These are phyloP conservation scores for Thoreauomyces humboldtii DNA, from an alignment of 192 early-diverging fungal species.

Conservation along the genomic window DNA sequence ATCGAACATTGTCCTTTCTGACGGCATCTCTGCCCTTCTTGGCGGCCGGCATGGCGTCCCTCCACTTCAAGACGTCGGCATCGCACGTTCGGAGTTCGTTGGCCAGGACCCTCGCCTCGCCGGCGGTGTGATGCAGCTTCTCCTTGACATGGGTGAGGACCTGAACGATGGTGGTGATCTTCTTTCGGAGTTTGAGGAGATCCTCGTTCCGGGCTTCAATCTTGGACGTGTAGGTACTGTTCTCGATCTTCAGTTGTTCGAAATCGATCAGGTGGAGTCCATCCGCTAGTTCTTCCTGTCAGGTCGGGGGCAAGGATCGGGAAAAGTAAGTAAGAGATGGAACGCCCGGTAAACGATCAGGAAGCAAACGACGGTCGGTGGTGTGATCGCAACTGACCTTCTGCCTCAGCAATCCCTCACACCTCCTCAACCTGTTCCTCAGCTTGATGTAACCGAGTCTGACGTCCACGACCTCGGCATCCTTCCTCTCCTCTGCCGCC, in stretches of 20 bases:
- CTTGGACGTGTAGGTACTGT: constrained; percentile 65
- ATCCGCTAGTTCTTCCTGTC: constrained; percentile 60
- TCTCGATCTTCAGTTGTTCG: constrained; percentile 67
- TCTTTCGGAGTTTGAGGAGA: constrained; percentile 58
- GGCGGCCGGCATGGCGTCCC: constrained; percentile 46
- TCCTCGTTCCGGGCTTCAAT: constrained; percentile 65
- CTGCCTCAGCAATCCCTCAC: constrained; percentile 53
- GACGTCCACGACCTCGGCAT: constrained; percentile 54
- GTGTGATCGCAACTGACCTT: no score
- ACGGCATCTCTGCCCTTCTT: constrained; percentile 47
- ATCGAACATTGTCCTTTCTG: constrained; percentile 33
- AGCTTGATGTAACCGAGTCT: constrained; percentile 61
- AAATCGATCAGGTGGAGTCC: constrained; percentile 65
- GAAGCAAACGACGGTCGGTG: no score
- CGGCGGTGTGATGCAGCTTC: constrained; percentile 37
- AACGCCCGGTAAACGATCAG: no score
- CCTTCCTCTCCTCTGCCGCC: constrained; percentile 50
- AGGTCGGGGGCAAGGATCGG: no score
- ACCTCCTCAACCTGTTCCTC: constrained; percentile 51
- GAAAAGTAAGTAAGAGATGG: no score
- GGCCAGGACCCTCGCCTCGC: neutral
- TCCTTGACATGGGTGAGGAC: constrained; percentile 65
- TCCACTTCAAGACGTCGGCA: constrained; percentile 39
- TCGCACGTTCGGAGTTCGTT: constrained; percentile 36
- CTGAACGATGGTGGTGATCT: constrained; percentile 63